Conservation (phyloP, 1,139 yeast species). For the Yamadazyma songkhlaensis region DNA sequence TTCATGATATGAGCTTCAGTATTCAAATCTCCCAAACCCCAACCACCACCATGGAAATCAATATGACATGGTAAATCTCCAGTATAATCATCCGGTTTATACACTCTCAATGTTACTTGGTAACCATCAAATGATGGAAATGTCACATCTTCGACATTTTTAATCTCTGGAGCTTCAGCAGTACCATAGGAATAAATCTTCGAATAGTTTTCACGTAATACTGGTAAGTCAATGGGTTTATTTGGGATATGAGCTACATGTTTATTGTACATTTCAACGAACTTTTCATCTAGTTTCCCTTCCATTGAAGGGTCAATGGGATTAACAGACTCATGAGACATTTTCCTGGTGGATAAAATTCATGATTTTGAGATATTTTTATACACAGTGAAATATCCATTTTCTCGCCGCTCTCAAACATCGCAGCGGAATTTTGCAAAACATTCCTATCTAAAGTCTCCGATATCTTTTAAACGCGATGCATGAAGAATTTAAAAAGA, state of each 20-base stretch:
- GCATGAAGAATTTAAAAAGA: no score
- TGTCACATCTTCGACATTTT: constrained; percentile 24
- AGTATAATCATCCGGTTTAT: constrained; percentile 30
- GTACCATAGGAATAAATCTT: constrained; percentile 39
- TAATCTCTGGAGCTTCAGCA: constrained; percentile 26
- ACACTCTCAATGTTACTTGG: constrained; percentile 33
- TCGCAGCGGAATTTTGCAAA: no score
- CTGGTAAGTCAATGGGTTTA: constrained; percentile 20
- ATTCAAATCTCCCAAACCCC: constrained; percentile 45
- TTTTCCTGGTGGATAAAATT: background rate
- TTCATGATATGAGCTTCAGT: constrained; percentile 46
- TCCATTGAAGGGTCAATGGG: constrained; percentile 21
- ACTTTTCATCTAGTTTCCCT: constrained; percentile 25
- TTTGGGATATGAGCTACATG: constrained; percentile 29
- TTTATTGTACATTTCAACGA: constrained; percentile 30
- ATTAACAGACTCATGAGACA: constrained; percentile 20
- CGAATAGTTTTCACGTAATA: constrained; percentile 36
- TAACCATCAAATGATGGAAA: constrained; percentile 34
- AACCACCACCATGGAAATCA: constrained; percentile 51
- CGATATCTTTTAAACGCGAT: no score
- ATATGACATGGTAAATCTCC: constrained; percentile 47
- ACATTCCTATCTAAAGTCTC: no score
- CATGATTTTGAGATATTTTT: no score
- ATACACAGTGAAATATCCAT: no score
- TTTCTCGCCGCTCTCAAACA: no score